These are phyloP conservation scores for Calocybe cyanea DNA, from an alignment of 768 basidiomycete genomes.

Conservation along the genomic window DNA sequence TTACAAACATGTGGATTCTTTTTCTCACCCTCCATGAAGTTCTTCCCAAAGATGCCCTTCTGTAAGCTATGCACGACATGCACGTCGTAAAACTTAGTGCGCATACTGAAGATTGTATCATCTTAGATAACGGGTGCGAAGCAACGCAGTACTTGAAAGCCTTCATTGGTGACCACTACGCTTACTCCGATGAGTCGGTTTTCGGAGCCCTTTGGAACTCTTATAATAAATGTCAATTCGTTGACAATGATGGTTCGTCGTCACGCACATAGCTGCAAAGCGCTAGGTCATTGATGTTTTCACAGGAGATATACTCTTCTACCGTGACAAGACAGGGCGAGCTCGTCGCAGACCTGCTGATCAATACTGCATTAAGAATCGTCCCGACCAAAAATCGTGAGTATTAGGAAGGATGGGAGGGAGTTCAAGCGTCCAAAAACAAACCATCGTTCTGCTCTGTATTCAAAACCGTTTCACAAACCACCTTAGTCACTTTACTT, in stretches of 20 bases:
- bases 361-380: slow-evolving; percentile 14
- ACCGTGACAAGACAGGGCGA: slow-evolving; percentile 38
- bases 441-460: no score
- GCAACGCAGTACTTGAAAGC: slow-evolving; percentile 46
- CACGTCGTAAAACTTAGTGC: not conserved
- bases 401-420: no score
- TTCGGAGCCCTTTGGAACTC: slow-evolving; percentile 50
- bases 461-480: no score
- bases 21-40: slow-evolving; percentile 26
- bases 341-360: slow-evolving; percentile 31
- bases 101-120: no score
- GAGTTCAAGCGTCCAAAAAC: no score
- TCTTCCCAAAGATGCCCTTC: slow-evolving; percentile 61
- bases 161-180: slow-evolving; percentile 51
- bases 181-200: slow-evolving; percentile 32
- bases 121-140: slow-evolving; percentile 45
- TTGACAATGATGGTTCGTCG: slow-evolving; percentile 47
- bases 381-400: no score
- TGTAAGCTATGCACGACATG: slow-evolving; percentile 29
- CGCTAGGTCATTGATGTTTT: not conserved
- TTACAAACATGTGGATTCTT: not conserved
- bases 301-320: slow-evolving; percentile 40
- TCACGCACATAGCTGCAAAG: not conserved
- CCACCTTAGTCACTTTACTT: no score
- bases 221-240: slow-evolving; percentile 55